Percentiles rank a stretch among this genome's conserved stretches.
These are phyloP conservation scores for Hansenula sp. DNA, from an alignment of 1,139 yeast genomes.

Conservation along the genomic window DNA sequence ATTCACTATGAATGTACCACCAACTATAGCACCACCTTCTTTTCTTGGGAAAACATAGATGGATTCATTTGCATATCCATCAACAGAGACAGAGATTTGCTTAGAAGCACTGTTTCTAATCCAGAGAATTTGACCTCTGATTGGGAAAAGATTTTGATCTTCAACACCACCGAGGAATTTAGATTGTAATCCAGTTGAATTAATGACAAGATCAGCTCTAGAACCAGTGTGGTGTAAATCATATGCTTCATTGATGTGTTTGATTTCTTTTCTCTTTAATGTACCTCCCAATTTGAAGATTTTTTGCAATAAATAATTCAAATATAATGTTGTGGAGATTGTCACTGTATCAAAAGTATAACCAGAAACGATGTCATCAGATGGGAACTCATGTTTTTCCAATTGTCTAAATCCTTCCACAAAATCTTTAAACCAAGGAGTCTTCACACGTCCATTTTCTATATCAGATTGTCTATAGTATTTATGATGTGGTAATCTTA, in stretches of 20 bases:
- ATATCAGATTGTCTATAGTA: constrained; percentile 35
- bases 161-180: constrained; percentile 40
- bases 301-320: constrained; percentile 16
- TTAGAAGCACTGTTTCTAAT: constrained; percentile 8
- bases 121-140: constrained; percentile 58
- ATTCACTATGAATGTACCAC: constrained; percentile 48
- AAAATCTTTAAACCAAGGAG: constrained; percentile 32
- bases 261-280: constrained; percentile 19
- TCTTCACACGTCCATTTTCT: neutral
- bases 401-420: constrained; percentile 40
- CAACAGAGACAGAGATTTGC: constrained; percentile 42
- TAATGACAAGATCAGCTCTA: constrained; percentile 32
- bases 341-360: constrained; percentile 21
- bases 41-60: constrained; percentile 23
- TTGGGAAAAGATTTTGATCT: constrained; percentile 42
- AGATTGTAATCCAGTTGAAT: constrained; percentile 23
- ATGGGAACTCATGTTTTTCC: constrained; percentile 24
- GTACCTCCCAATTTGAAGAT: constrained; percentile 19
- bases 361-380: constrained; percentile 22
- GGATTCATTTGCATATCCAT: constrained; percentile 17
- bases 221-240: constrained; percentile 7
- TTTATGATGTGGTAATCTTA: constrained; percentile 43
- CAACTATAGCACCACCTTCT: constrained; percentile 61
- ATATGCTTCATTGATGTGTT: constrained; percentile 13
- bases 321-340: constrained; percentile 20